A percentile compares a stretch with the other conserved stretches of the same genome.
Evolutionary conservation across 345 rosid species (phyloP).

Genomic region (Lagerstroemia speciosa): DNA sequence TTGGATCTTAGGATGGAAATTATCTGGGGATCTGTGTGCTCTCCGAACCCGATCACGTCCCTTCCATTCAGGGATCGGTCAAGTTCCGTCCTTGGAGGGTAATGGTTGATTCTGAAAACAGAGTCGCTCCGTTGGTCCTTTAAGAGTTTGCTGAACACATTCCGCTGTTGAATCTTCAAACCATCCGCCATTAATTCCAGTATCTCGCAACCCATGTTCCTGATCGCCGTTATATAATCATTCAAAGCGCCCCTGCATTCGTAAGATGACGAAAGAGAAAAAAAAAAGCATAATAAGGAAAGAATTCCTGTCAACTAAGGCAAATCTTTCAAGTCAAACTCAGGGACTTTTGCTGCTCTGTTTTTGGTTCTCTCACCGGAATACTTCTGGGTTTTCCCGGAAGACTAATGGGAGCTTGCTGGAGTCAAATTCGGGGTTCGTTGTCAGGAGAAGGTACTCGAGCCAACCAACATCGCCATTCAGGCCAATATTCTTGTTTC

Average conservation of each 20-base stretch:
- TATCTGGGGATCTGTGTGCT: constrained; percentile 89
- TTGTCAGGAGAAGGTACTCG: constrained; percentile 36
- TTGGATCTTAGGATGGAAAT: constrained; percentile 75
- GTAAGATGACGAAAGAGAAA: too few relatives aligned
- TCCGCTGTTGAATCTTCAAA: constrained; percentile 37
- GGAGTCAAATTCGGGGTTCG: constrained; percentile 16
- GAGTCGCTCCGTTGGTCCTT: constrained; percentile 61
- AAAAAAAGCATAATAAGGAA: too few relatives aligned
- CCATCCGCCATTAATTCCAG: constrained; percentile 73
- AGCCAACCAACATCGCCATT: constrained; percentile 49
- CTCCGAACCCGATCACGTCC: constrained; percentile 58
- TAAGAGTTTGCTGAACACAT: constrained; percentile 57
- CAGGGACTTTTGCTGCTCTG: background rate
- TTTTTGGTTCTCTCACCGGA: constrained; percentile 16
- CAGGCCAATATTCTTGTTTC: constrained; percentile 36
- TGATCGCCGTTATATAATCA: constrained; percentile 50
- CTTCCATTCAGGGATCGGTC: background rate
- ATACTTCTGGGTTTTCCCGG: constrained; percentile 15
- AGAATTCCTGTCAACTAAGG: too few relatives aligned
- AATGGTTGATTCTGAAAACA: constrained; percentile 62
- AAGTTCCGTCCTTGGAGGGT: constrained; percentile 44
- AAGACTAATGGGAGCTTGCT: constrained; percentile 9
- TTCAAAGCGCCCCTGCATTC: constrained; percentile 41
- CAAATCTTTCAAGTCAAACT: too few relatives aligned
- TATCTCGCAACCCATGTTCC: constrained; percentile 52